Evolutionary conservation across 257 asterid genomes (phyloP), one percentile per base, ranked within the genome.

Genomic region (Capsicum rhomboideum): DNA sequence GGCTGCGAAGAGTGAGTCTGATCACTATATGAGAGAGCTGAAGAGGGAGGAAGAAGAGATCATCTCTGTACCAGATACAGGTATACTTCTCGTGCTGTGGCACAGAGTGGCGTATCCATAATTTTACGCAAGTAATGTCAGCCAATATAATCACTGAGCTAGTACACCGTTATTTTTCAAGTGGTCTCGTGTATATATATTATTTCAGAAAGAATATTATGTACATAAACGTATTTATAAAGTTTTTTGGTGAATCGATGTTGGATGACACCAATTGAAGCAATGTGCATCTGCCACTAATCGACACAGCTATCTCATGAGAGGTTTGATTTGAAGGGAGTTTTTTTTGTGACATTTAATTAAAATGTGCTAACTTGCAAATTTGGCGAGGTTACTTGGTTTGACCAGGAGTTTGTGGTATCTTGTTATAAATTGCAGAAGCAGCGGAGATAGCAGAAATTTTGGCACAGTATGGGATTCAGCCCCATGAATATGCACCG

Each of bases 361-460:
- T 46, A 23, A 26, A 75, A 75, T 75, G 61, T 13, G 2, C 1
- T 49, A 74, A 74, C 23, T 74, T 44, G 80, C 23, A 49, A 67
- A 72, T 72, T 12, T 23, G 42, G 44, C 16, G 7, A 26, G 1
- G 6, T 49, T 49, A 49, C 16, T 75, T 75, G 61, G 6, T 75
- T 75, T 49, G 2, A 49, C 44, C 1, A 8, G 3, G 58, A 75
- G 81, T 11, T 75, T 75, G 16, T 49, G 6, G 63, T n/a, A 40
- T 52, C 0, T 31, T 61, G 34, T 3, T 68, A 20, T 37, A 50
- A 75, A 82, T 46, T 89, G 93, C 97, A 97, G 99, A 97, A 79
- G 99, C 99, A 16, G 98, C 98, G 2, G 99, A 97, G 95, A 91
- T 97, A 5, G 98, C 97, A n/a, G 99, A 97, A 84, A 97, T 97